Conservation (phyloP, 179 eudicot species). For the Pouteria campechiana region DNA sequence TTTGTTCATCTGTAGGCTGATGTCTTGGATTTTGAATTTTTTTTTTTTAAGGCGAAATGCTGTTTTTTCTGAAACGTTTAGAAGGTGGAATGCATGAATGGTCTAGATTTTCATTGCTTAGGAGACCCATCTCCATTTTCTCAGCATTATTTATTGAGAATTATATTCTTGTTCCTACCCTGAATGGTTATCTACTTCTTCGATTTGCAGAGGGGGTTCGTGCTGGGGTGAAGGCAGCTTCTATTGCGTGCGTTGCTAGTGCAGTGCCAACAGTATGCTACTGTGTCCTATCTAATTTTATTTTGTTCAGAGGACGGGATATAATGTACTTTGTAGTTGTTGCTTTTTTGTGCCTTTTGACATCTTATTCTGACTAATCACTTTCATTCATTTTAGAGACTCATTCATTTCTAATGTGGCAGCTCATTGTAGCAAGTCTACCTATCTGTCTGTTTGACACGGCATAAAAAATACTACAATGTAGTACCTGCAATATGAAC, state of each 20-base stretch:
- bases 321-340: neutral
- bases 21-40: too few species aligned
- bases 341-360: too few species aligned
- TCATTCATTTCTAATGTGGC: too few species aligned
- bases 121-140: neutral
- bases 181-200: neutral
- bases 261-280: conserved; percentile 70
- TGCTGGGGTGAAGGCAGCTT: conserved; percentile 75
- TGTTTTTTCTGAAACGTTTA: neutral
- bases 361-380: too few species aligned
- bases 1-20: too few species aligned
- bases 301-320: too few species aligned
- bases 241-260: conserved; percentile 39
- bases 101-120: neutral
- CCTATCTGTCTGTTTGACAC: too few species aligned
- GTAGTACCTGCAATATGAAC: too few species aligned
- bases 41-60: neutral
- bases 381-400: too few species aligned
- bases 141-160: neutral
- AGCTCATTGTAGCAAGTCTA: neutral
- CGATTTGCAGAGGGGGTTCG: conserved; percentile 52
- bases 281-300: too few species aligned
- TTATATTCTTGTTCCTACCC: neutral
- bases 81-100: neutral
- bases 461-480: too few species aligned